phyloP scores from a whole-genome alignment of 306 rosid species.

The Luffa aegyptiaca region DNA sequence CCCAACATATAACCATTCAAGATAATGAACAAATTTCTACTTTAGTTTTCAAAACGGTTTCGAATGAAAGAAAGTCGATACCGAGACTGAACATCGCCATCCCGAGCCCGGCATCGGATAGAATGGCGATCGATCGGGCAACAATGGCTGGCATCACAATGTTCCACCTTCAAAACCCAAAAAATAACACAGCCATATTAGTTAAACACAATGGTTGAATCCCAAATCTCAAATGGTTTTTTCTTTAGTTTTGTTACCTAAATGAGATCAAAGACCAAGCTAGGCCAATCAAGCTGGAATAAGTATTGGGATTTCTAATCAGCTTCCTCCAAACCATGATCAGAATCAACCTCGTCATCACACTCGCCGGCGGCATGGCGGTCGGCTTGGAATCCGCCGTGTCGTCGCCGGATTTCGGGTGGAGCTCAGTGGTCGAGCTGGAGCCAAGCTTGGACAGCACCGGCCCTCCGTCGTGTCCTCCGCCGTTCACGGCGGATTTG shows the following conservation, averaged over 20 bases:
- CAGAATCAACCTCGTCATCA: slow-evolving; percentile 69
- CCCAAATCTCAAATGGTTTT: background rate
- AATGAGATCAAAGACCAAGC: slow-evolving; percentile 75
- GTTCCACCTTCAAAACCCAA: slow-evolving; percentile 45
- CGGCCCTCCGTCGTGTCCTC: slow-evolving; percentile 50
- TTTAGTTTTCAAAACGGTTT: background rate
- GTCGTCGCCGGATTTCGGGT: slow-evolving; percentile 36
- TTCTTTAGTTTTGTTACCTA: slow-evolving; percentile 22
- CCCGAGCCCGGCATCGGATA: slow-evolving; percentile 81
- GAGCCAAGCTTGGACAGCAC: slow-evolving; percentile 71
- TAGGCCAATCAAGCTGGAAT: slow-evolving; percentile 76
- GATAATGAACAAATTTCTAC: background rate
- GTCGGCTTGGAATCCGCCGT: slow-evolving; percentile 41
- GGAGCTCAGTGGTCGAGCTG: slow-evolving; percentile 73
- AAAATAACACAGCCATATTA: background rate
- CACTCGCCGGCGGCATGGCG: slow-evolving; percentile 70
- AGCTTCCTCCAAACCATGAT: slow-evolving; percentile 86
- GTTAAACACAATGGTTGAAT: background rate
- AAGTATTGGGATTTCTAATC: slow-evolving; percentile 74
- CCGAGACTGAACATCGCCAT: slow-evolving; percentile 98
- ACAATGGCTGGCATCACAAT: slow-evolving; percentile 67
- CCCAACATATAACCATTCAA: background rate
- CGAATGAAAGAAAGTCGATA: background rate
- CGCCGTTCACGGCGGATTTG: slow-evolving; percentile 41
- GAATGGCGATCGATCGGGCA: slow-evolving; percentile 55